phyloP scores from a whole-genome alignment of 2,329 filamentous ascomycete genomes.

The Cladosporium velox region DNA sequence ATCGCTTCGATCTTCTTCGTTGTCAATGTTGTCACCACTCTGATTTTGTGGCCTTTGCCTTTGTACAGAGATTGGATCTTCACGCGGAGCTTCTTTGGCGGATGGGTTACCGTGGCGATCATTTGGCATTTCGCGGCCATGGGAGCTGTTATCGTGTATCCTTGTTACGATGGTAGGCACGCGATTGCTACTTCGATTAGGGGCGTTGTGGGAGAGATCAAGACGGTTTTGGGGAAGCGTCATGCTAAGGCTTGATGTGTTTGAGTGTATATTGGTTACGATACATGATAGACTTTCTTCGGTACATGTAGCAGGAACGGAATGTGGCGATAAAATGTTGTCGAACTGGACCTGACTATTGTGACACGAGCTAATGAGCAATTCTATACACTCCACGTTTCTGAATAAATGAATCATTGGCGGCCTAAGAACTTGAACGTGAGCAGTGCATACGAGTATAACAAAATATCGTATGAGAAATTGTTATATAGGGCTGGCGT shows the following conservation, averaged over 20 bases:
- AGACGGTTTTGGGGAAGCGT: constrained; percentile 3
- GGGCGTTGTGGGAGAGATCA: constrained; percentile 28
- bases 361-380: neutral
- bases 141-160: constrained; percentile 49
- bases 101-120: constrained; percentile 50
- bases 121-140: constrained; percentile 54
- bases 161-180: constrained; percentile 50
- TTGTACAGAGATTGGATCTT: constrained; percentile 54
- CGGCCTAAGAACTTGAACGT: neutral
- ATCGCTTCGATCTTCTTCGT: constrained; percentile 47
- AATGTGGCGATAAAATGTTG: neutral
- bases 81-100: constrained; percentile 48
- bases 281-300: neutral
- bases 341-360: neutral
- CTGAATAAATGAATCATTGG: neutral
- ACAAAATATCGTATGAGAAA: neutral
- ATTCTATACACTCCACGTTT: neutral
- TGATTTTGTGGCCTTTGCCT: constrained; percentile 53
- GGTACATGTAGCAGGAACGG: neutral
- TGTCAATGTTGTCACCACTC: constrained; percentile 48
- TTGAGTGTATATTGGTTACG: neutral
- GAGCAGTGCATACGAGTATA: neutral
- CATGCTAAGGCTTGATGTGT: neutral
- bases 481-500: neutral
- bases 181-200: constrained; percentile 40